Base-by-base conservation (phyloP, 2,329 filamentous ascomycete species). In the Trichocomaceae sp. region DNA sequence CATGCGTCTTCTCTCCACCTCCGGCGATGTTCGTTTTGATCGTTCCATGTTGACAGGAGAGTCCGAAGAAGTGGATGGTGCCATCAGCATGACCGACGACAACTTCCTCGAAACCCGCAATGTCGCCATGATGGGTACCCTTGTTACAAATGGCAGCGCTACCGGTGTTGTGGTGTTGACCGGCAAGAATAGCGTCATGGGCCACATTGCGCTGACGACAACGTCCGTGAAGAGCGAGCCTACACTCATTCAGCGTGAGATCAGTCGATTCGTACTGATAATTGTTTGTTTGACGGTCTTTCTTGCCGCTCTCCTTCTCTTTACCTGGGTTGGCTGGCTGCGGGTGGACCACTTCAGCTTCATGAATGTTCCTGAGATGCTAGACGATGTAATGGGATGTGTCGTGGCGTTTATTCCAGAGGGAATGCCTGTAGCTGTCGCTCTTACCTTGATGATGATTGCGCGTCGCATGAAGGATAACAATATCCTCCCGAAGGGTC, bases 321-420 rank as follows among this genome's bases (percentile, higher is more conserved):
- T 80, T 45, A 75, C 76, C 1, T 80, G 84, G 85, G 82, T 79
- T 9, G 78, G 83, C 8, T 91, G 86, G 81, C 72, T 91, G 22
- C 80, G 81, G 35, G 81, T 78, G 47, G 73, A 80, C 2, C 78
- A 91, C 62, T 84, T 83, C 0, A 72, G 75, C 54, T 92, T 83
- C 78, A 91, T 92, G 70, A 82, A 79, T 51, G 86, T 90, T 1
- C 79, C 86, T 0, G 80, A 79, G 2, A 77, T 91, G 54, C 87
- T 91, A 57, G 85, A 90, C 48, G 80, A 81, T 63, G 87, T 86
- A 58, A 87, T 91, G 56, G 82, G 80, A 31, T 83, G 88, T 3
- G 86, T 86, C 0, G 83, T 90, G 1, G 86, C 86, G 1, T 89
- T 90, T 65, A 88, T 90, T n/a, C 87, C 87, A 0, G 87, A 90